phyloP scores from a whole-genome alignment of 306 rosid species.

The Heteromeles arbutifolia region DNA sequence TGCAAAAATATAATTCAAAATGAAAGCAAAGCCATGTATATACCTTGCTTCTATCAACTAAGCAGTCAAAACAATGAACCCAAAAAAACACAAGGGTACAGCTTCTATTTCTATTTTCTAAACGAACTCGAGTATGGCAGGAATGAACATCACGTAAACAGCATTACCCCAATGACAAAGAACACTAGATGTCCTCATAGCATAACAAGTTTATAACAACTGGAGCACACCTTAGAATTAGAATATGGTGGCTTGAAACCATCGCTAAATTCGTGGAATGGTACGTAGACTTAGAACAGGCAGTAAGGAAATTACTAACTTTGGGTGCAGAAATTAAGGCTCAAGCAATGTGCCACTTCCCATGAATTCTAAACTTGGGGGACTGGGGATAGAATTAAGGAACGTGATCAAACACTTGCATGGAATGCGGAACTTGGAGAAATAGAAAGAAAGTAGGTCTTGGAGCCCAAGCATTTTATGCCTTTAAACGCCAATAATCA shows the following conservation, averaged over 20 bases:
- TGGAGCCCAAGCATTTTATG: too few relatives aligned
- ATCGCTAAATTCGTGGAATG: not conserved
- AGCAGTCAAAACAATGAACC: not conserved
- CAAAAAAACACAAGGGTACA: not conserved
- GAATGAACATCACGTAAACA: not conserved
- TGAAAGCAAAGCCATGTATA: conserved; percentile 4
- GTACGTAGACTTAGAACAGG: not conserved
- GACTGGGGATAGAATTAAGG: too few relatives aligned
- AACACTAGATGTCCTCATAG: not conserved
- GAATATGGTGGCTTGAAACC: not conserved
- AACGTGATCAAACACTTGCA: too few relatives aligned
- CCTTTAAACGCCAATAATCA: too few relatives aligned
- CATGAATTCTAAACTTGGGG: too few relatives aligned
- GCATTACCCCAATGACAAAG: not conserved
- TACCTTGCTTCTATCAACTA: not conserved
- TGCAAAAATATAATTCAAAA: conserved; percentile 9
- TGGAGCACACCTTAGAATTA: not conserved
- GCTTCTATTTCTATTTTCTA: not conserved
- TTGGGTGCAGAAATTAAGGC: too few relatives aligned
- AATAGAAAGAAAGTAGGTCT: too few relatives aligned
- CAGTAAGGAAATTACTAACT: not conserved
- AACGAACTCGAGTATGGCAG: not conserved
- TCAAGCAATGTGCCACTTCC: too few relatives aligned
- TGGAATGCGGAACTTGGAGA: too few relatives aligned
- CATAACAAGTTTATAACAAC: not conserved